phyloP scores from a whole-genome alignment of 768 basidiomycete species.

The Tylopilus felleus region DNA sequence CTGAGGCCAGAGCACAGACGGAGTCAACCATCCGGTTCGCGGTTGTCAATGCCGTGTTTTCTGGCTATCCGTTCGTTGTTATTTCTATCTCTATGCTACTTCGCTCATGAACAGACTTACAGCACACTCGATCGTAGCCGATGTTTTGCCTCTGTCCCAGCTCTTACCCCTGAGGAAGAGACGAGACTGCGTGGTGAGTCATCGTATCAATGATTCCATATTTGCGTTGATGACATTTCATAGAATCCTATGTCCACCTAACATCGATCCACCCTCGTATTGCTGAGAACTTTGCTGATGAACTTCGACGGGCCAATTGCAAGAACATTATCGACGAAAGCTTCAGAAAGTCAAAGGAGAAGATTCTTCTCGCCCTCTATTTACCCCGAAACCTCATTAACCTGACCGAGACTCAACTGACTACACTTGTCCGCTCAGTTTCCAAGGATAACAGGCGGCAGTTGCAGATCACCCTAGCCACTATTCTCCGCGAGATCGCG shows the following conservation, averaged over 20 bases:
- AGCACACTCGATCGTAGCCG: slow-evolving; percentile 20
- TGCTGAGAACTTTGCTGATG: slow-evolving; percentile 17
- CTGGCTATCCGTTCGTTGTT: slow-evolving; percentile 19
- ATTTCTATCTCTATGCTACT: not conserved
- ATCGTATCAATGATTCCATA: not conserved
- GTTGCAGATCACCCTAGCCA: slow-evolving; percentile 10
- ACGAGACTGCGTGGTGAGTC: slow-evolving; percentile 10
- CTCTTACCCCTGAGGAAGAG: slow-evolving; percentile 16
- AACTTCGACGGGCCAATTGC: slow-evolving; percentile 13
- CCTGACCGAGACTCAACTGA: slow-evolving; percentile 12
- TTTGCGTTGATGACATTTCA: not conserved
- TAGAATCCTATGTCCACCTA: slow-evolving; percentile 19
- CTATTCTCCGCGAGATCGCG: slow-evolving; percentile 16
- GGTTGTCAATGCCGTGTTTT: slow-evolving; percentile 27
- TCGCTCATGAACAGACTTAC: not conserved
- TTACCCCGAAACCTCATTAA: slow-evolving; percentile 14
- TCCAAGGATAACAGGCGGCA: slow-evolving; percentile 13
- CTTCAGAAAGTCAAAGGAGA: slow-evolving; percentile 25
- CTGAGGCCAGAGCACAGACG: slow-evolving; percentile 8
- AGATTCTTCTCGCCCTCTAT: slow-evolving; percentile 18
- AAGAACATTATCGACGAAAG: slow-evolving; percentile 15
- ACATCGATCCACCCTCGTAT: slow-evolving; percentile 16
- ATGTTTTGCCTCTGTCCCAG: slow-evolving; percentile 12
- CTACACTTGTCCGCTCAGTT: slow-evolving; percentile 13
- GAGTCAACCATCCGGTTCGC: slow-evolving; percentile 23